Percentiles rank a stretch among this genome's conserved stretches.
Conservation (phyloP, 371 early-diverging fungal species). For the Zychaea mexicana region DNA sequence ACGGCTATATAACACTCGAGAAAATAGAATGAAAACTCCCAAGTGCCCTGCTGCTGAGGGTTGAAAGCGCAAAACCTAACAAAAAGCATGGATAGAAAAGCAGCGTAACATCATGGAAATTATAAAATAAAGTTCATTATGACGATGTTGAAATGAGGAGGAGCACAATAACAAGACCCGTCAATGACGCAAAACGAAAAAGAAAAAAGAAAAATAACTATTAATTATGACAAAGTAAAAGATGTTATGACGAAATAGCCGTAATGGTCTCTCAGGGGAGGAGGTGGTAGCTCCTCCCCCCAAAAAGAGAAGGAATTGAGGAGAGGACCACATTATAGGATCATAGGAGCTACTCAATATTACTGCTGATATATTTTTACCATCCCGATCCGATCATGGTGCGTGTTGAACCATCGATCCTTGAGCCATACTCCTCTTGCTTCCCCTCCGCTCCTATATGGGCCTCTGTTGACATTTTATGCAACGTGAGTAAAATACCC, state of each 20-base stretch:
- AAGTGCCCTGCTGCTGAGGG: no score
- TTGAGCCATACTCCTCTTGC: not conserved
- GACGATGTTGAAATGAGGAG: not conserved
- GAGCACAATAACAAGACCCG: not conserved
- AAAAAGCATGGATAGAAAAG: no score
- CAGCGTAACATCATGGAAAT: not conserved
- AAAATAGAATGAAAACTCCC: no score
- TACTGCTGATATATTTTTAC: not conserved
- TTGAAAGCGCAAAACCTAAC: no score
- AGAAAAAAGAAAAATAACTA: not conserved
- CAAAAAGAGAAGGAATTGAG: not conserved
- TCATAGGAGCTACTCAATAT: not conserved
- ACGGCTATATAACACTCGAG: no score
- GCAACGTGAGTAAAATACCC: not conserved
- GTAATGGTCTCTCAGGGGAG: not conserved
- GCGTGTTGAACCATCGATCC: not conserved
- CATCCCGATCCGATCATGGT: conserved; percentile 1
- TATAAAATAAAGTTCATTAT: not conserved
- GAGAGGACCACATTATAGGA: not conserved
- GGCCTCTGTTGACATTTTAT: conserved; percentile 1
- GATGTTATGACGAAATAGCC: not conserved
- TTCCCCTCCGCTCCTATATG: not conserved
- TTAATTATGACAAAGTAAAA: not conserved
- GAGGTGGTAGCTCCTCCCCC: no score
- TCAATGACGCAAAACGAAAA: conserved; percentile 4